Evolutionary conservation across 164 flowering plant species (phyloP).

Genomic region (Chimonanthus salicifolius): DNA sequence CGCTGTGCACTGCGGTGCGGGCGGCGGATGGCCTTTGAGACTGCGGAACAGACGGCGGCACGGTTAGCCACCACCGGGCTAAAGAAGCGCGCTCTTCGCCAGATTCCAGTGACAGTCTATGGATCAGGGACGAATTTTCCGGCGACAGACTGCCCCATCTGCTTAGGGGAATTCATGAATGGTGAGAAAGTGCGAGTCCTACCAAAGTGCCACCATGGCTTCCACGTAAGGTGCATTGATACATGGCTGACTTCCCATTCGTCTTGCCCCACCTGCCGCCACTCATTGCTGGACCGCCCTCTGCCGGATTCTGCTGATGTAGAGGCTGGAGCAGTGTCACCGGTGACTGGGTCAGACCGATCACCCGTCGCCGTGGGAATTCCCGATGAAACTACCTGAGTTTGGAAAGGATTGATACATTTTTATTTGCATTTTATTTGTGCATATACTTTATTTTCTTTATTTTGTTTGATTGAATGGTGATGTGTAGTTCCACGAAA

Average conservation of each 20-base stretch:
- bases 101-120: slow-evolving; percentile 59
- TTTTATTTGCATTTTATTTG: not conserved
- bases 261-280: slow-evolving; percentile 71
- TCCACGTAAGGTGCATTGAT: slow-evolving; percentile 67
- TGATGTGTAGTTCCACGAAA: too few relatives aligned
- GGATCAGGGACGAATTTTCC: slow-evolving; percentile 29
- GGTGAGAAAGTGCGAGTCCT: slow-evolving; percentile 63
- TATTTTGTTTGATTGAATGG: not conserved
- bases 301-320: slow-evolving; percentile 2
- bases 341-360: not conserved
- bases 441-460: not conserved
- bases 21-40: slow-evolving; percentile 26
- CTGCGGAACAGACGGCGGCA: slow-evolving; percentile 25
- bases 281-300: slow-evolving; percentile 33
- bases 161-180: slow-evolving; percentile 57
- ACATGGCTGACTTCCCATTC: slow-evolving; percentile 64
- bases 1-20: slow-evolving; percentile 51
- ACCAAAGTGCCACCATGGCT: slow-evolving; percentile 63
- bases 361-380: not conserved
- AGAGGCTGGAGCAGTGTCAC: slow-evolving; percentile 7
- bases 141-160: slow-evolving; percentile 68
- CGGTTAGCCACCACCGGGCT: slow-evolving; percentile 38
- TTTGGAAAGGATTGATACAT: not conserved
- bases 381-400: slow-evolving; percentile 22
- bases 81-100: slow-evolving; percentile 40